Evolutionary conservation across 2,329 filamentous ascomycete genomes (phyloP).

Genomic region (Neonectria sp.): DNA sequence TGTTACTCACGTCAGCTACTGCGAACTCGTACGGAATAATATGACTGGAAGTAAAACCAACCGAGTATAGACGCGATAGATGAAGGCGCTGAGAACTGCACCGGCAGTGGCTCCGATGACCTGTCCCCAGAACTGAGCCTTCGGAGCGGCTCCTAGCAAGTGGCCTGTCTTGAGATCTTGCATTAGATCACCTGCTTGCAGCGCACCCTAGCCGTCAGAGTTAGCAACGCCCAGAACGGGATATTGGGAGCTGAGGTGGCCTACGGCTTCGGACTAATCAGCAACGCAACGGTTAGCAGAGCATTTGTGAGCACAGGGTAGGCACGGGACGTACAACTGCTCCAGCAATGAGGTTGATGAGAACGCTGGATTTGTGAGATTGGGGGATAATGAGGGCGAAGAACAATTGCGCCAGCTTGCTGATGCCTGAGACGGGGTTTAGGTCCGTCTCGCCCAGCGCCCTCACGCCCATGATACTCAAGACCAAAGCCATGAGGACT

Average conservation of each 20-base stretch:
- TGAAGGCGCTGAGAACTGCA: conserved; percentile 86
- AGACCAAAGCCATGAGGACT: conserved; percentile 85
- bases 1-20: conserved; percentile 22
- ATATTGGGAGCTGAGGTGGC: not conserved
- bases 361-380: conserved; percentile 85
- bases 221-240: conserved; percentile 9
- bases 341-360: conserved; percentile 95
- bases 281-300: not conserved
- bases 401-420: conserved; percentile 94
- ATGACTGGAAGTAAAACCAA: conserved; percentile 46
- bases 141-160: conserved; percentile 90
- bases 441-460: conserved; percentile 88
- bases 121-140: conserved; percentile 97
- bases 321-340: conserved; percentile 71
- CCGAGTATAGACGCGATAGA: conserved; percentile 90
- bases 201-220: conserved; percentile 68
- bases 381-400: conserved; percentile 92
- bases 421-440: conserved; percentile 96
- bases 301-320: not conserved
- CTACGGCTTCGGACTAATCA: conserved; percentile 20
- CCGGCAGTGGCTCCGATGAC: conserved; percentile 91
- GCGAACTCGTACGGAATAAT: not conserved
- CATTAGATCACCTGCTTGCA: conserved; percentile 96
- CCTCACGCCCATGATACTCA: conserved; percentile 81
- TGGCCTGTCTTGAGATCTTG: conserved; percentile 98